Evolutionary conservation across 106 monocot genomes (phyloP).

Genomic region (Dendrobium huoshanense): DNA sequence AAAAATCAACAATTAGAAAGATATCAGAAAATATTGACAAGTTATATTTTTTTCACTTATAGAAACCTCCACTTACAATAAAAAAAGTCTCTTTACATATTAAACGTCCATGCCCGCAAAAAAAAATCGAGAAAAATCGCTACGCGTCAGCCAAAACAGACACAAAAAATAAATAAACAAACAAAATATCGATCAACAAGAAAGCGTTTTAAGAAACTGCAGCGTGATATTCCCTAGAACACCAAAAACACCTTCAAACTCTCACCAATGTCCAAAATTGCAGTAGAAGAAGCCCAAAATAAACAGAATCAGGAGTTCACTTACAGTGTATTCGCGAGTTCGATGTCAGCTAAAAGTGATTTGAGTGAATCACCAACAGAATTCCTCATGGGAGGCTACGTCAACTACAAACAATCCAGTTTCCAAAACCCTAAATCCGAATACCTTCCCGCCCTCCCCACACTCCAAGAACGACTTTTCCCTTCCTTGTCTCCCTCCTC

Average conservation of each 20-base stretch:
- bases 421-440: background rate
- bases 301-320: background rate
- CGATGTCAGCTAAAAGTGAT: background rate
- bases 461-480: background rate
- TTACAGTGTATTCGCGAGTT: slow-evolving; percentile 6
- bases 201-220: background rate
- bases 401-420: background rate
- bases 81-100: background rate
- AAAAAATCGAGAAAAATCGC: background rate
- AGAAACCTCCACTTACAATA: background rate
- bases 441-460: background rate
- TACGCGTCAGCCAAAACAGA: background rate
- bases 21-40: background rate
- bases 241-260: background rate
- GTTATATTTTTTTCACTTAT: background rate
- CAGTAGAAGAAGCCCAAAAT: background rate
- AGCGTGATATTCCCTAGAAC: background rate
- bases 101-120: background rate
- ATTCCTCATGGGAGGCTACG: background rate
- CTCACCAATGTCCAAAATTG: background rate
- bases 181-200: background rate
- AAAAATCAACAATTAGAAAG: background rate
- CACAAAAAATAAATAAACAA: background rate
- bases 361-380: background rate
- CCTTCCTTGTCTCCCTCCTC: background rate